Evolutionary conservation across 2,329 filamentous ascomycete species (phyloP).

Genomic region (Ophidiomyces ophidiicola): DNA sequence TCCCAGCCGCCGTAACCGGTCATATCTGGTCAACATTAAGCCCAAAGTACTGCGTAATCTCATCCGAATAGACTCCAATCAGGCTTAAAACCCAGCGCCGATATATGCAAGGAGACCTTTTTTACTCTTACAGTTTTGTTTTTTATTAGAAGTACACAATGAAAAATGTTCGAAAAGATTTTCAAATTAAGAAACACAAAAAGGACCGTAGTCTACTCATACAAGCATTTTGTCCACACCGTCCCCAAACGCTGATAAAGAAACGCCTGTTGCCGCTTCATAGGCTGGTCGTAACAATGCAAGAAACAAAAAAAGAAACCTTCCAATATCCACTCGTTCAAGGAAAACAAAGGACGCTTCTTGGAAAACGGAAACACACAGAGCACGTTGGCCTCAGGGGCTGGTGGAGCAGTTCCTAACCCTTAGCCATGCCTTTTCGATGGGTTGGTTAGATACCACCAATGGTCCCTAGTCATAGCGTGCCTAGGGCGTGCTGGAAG

Average conservation of each 20-base stretch:
- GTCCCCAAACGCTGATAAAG: constrained; percentile 3
- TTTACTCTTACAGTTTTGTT: constrained; percentile 7
- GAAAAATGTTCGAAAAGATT: not conserved
- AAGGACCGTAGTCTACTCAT: constrained; percentile 5
- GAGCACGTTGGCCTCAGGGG: no score
- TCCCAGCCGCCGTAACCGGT: no score
- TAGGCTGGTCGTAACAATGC: constrained; percentile 4
- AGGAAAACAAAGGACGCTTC: no score
- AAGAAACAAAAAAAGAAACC: no score
- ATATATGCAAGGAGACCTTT: not conserved
- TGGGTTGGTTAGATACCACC: constrained; percentile 5
- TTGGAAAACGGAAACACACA: not conserved
- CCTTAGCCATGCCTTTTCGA: constrained; percentile 1
- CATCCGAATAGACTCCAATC: no score
- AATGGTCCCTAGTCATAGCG: not conserved
- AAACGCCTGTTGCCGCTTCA: constrained; percentile 2
- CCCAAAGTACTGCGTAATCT: no score
- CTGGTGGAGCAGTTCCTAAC: not conserved
- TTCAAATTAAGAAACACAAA: not conserved
- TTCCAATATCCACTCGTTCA: no score
- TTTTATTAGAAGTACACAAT: not conserved
- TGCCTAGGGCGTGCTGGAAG: constrained; percentile 2
- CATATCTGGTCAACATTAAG: no score
- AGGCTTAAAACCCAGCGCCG: no score
- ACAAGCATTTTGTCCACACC: constrained; percentile 2